Evolutionary conservation across 768 basidiomycete species (phyloP).

Genomic region (Tulasnella sp.): DNA sequence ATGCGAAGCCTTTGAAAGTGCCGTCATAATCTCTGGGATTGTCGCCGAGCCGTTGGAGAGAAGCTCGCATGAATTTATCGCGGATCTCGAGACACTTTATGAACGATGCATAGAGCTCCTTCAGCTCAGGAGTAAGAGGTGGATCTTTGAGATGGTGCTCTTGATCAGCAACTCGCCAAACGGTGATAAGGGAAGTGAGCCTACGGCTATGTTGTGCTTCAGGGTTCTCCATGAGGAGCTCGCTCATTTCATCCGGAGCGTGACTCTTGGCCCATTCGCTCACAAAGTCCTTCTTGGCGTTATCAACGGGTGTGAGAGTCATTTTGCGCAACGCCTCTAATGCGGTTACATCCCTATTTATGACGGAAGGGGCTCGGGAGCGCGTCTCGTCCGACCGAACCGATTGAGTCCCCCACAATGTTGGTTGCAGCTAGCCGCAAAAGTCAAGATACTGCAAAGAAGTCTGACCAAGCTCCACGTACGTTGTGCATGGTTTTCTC

Average conservation of each 20-base stretch:
- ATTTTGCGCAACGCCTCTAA: slow-evolving; percentile 5
- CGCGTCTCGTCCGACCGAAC: slow-evolving; percentile 59
- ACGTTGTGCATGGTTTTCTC: slow-evolving; percentile 61
- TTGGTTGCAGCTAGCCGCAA: slow-evolving; percentile 43
- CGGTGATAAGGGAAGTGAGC: background rate
- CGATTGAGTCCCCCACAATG: slow-evolving; percentile 67
- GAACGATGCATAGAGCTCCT: slow-evolving; percentile 61
- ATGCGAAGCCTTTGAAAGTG: slow-evolving; percentile 57
- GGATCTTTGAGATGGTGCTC: background rate
- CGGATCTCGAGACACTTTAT: slow-evolving; percentile 83
- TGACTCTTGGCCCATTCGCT: slow-evolving; percentile 10
- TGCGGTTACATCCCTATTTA: background rate
- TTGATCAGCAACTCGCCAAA: background rate
- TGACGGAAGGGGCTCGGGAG: slow-evolving; percentile 17
- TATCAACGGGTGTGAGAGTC: background rate
- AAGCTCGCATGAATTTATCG: slow-evolving; percentile 90
- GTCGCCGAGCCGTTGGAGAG: slow-evolving; percentile 88
- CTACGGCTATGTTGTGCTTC: slow-evolving; percentile 20
- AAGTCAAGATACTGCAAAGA: slow-evolving; percentile 50
- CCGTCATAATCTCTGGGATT: slow-evolving; percentile 91
- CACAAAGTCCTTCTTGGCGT: background rate
- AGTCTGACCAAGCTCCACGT: background rate
- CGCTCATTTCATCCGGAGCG: slow-evolving; percentile 28
- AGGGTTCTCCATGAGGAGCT: slow-evolving; percentile 28
- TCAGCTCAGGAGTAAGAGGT: slow-evolving; percentile 37